These are phyloP conservation scores for Tephrocybe sp. DNA, from an alignment of 768 basidiomycete genomes.

Conservation along the genomic window DNA sequence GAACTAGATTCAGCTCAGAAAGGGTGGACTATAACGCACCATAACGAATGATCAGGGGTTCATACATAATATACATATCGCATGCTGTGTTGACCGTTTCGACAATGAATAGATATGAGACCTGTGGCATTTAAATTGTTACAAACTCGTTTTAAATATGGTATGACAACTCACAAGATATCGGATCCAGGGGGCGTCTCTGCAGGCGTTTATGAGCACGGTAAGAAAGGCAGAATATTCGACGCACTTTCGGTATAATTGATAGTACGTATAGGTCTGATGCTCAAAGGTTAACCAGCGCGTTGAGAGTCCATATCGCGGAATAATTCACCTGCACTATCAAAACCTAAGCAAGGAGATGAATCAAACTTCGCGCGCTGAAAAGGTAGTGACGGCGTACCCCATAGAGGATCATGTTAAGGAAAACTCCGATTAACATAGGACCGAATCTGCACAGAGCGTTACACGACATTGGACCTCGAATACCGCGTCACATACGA, in stretches of 20 bases:
- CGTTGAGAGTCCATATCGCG: background rate
- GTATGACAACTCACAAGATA: constrained; percentile 24
- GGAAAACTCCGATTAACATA: constrained; percentile 1
- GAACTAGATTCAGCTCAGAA: background rate
- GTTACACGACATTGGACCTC: background rate
- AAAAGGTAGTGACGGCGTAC: background rate
- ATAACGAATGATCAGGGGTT: constrained; percentile 36
- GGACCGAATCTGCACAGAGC: background rate
- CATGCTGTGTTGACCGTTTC: constrained; percentile 36
- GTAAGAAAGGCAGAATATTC: background rate
- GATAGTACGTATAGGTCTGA: constrained; percentile 34
- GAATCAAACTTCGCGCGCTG: background rate
- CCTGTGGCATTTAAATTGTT: constrained; percentile 15
- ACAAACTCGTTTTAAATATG: too few species aligned
- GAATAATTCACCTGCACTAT: constrained; percentile 23
- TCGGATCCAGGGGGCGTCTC: constrained; percentile 32
- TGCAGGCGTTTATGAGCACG: constrained; percentile 6
- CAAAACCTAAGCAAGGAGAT: constrained; percentile 20
- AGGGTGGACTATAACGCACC: constrained; percentile 25
- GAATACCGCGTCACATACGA: background rate
- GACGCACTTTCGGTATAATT: constrained; percentile 31
- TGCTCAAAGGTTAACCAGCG: background rate
- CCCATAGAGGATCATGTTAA: constrained; percentile 8
- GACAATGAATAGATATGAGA: constrained; percentile 31
- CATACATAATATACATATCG: constrained; percentile 36